Conservation (phyloP, 306 rosid species). For the Castanospermum australe region DNA sequence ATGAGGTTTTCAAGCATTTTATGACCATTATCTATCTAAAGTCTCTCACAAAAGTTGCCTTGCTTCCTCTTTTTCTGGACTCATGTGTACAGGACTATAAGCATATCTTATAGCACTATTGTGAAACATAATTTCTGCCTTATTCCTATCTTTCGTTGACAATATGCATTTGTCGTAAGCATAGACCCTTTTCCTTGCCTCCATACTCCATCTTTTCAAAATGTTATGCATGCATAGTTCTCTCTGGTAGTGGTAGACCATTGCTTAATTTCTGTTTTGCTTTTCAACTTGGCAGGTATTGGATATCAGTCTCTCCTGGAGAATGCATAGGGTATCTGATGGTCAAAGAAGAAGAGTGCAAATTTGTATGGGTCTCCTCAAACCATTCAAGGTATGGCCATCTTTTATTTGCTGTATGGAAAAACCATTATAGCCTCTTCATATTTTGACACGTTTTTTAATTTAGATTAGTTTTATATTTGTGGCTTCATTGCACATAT, state of each 20-base stretch:
- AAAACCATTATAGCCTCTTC: background rate
- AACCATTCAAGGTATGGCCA: constrained; percentile 69
- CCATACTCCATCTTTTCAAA: too few relatives aligned
- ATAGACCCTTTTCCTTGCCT: too few relatives aligned
- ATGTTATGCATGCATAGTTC: background rate
- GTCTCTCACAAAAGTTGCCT: too few relatives aligned
- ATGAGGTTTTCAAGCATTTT: too few relatives aligned
- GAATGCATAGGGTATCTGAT: constrained; percentile 92
- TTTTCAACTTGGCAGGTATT: constrained; percentile 52
- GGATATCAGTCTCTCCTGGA: constrained; percentile 85
- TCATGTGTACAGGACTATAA: too few relatives aligned
- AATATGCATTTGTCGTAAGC: too few relatives aligned
- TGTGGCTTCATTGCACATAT: background rate
- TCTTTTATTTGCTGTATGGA: background rate
- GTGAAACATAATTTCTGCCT: too few relatives aligned
- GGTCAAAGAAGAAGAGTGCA: constrained; percentile 98
- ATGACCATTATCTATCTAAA: too few relatives aligned
- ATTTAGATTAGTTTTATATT: background rate
- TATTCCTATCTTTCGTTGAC: too few relatives aligned
- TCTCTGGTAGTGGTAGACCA: background rate
- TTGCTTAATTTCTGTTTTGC: constrained; percentile 4
- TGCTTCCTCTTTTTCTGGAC: too few relatives aligned
- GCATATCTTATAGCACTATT: too few relatives aligned
- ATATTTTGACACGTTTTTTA: background rate
- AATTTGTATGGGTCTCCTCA: constrained; percentile 94